These are phyloP conservation scores for Pseudonitzschia multiseries DNA, from an alignment of 108 stramenopile genomes.

Conservation along the genomic window DNA sequence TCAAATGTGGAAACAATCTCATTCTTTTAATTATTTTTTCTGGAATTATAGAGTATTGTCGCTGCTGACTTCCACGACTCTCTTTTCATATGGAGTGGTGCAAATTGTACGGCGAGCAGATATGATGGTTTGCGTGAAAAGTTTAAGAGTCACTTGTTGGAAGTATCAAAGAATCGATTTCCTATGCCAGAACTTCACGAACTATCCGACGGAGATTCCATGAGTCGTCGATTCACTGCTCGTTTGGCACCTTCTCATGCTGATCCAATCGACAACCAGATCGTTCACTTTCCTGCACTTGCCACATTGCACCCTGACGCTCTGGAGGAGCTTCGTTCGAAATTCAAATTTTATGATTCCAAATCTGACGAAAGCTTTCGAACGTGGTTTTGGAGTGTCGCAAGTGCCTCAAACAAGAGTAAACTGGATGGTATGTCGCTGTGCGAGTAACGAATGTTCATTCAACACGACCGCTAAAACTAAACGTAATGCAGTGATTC, in stretches of 20 bases:
- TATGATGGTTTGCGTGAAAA: slow-evolving; percentile 44
- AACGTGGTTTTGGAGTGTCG: slow-evolving; percentile 63
- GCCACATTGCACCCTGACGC: slow-evolving; percentile 36
- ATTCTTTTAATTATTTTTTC: neutral
- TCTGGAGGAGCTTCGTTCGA: slow-evolving; percentile 35
- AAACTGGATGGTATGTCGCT: slow-evolving; percentile 46
- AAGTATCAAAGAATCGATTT: slow-evolving; percentile 43
- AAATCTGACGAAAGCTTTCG: slow-evolving; percentile 55
- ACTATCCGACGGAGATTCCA: slow-evolving; percentile 58
- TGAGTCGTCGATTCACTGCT: slow-evolving; percentile 59
- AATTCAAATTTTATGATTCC: slow-evolving; percentile 57
- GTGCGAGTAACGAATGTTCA: slow-evolving; percentile 36
- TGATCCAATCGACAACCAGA: slow-evolving; percentile 48
- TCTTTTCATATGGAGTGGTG: slow-evolving; percentile 56
- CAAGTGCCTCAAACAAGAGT: slow-evolving; percentile 53
- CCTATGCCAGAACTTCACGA: slow-evolving; percentile 51
- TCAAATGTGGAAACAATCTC: neutral
- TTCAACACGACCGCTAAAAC: neutral
- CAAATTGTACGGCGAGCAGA: slow-evolving; percentile 15
- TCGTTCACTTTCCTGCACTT: slow-evolving; percentile 59
- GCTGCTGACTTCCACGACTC: slow-evolving; percentile 51
- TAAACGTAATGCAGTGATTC: neutral
- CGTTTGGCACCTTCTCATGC: slow-evolving; percentile 56
- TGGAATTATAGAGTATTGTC: slow-evolving; percentile 32
- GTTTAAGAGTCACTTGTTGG: slow-evolving; percentile 30